Percentiles rank a stretch among this genome's conserved stretches.
Conservation (phyloP, 495 filamentous ascomycete genomes). For the Podospora anserina region DNA sequence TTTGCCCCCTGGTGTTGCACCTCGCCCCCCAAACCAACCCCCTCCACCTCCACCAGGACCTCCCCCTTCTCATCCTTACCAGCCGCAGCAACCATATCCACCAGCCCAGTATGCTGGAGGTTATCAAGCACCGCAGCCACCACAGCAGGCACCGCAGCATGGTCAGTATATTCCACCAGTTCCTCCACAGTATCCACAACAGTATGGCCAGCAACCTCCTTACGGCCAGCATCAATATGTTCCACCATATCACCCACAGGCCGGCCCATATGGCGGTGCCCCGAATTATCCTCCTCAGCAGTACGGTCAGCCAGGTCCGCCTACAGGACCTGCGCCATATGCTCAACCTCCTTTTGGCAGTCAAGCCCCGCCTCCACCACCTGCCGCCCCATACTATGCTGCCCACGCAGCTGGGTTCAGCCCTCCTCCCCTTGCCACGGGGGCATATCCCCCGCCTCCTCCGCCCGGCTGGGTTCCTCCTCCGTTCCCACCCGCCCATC, state of each 20-base stretch:
- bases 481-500: conserved; percentile 24
- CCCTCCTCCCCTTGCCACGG: conserved; percentile 15
- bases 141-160: conserved; percentile 27
- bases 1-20: conserved; percentile 2
- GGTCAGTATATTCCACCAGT: conserved; percentile 18
- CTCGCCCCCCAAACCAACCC: conserved; percentile 34
- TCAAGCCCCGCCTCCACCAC: conserved; percentile 22
- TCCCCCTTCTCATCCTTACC: conserved; percentile 22
- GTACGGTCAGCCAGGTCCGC: conserved; percentile 28
- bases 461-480: conserved; percentile 23
- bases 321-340: conserved; percentile 21
- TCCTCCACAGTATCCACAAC: conserved; percentile 18
- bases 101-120: conserved; percentile 22
- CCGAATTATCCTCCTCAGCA: conserved; percentile 25
- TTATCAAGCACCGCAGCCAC: conserved; percentile 18
- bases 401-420: conserved; percentile 22
- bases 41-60: conserved; percentile 28
- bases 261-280: conserved; percentile 21
- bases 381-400: conserved; percentile 28
- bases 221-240: conserved; percentile 32
- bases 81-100: conserved; percentile 19
- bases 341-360: conserved; percentile 27
- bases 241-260: conserved; percentile 27
- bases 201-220: conserved; percentile 26
- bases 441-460: conserved; percentile 1